Conservation (phyloP, 768 basidiomycete species). For the Suillus fuscotomentosus region DNA sequence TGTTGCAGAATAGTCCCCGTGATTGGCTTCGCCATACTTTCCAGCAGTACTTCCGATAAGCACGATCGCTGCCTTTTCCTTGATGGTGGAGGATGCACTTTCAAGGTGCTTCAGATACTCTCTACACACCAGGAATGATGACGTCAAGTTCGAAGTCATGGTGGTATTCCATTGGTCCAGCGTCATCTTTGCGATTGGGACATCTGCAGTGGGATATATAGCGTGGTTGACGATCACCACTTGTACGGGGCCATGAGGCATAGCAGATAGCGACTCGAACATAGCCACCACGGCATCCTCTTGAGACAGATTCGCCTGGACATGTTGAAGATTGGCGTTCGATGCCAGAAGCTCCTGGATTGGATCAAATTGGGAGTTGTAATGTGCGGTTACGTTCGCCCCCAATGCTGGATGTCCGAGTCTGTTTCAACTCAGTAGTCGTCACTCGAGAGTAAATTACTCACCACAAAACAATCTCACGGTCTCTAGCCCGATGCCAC, state of each 20-base stretch:
- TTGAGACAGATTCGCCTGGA: slow-evolving; percentile 56
- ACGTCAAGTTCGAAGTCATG: slow-evolving; percentile 61
- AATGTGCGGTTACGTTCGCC: slow-evolving; percentile 51
- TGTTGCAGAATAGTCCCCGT: slow-evolving; percentile 65
- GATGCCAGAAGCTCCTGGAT: slow-evolving; percentile 40
- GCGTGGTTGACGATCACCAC: slow-evolving; percentile 65
- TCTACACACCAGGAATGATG: slow-evolving; percentile 61
- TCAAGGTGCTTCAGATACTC: slow-evolving; percentile 54
- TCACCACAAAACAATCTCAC: too few species aligned
- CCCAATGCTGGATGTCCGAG: slow-evolving; percentile 53
- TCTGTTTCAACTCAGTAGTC: too few species aligned
- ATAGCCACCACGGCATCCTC: slow-evolving; percentile 53
- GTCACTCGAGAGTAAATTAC: too few species aligned
- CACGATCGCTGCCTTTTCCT: slow-evolving; percentile 58
- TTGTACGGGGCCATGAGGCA: slow-evolving; percentile 51
- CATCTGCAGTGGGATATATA: slow-evolving; percentile 42
- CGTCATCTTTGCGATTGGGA: slow-evolving; percentile 54
- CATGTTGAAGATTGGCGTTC: slow-evolving; percentile 31
- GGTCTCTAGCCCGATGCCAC: too few species aligned
- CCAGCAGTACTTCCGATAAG: slow-evolving; percentile 72
- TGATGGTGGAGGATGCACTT: slow-evolving; percentile 34
- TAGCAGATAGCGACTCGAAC: slow-evolving; percentile 40
- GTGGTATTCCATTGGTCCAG: slow-evolving; percentile 65
- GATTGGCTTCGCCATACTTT: slow-evolving; percentile 67
- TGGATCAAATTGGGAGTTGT: slow-evolving; percentile 31